Evolutionary conservation across 257 asterid species (phyloP).

Genomic region (Plantago elongata): DNA sequence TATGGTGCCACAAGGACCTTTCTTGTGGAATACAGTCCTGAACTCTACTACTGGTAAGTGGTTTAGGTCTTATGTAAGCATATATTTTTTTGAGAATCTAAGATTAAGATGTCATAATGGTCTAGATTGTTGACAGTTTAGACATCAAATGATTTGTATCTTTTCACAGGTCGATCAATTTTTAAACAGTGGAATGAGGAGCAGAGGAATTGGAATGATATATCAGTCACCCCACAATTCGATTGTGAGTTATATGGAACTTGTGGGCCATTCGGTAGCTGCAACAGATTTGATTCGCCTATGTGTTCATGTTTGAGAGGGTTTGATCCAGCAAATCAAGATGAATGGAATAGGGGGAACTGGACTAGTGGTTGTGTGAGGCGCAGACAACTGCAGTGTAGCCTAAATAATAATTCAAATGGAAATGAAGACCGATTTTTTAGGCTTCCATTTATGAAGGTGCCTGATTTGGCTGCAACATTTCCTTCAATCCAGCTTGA

Average conservation of each 20-base stretch:
- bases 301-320: constrained; percentile 42
- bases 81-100: too few species aligned
- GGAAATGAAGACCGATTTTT: constrained; percentile 23
- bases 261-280: constrained; percentile 46
- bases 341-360: constrained; percentile 37
- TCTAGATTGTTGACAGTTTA: too few species aligned
- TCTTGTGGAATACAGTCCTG: too few species aligned
- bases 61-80: too few species aligned
- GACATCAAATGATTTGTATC: too few species aligned
- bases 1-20: too few species aligned
- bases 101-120: too few species aligned
- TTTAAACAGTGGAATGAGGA: constrained; percentile 35
- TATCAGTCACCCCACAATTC: constrained; percentile 21
- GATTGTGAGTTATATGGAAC: constrained; percentile 43
- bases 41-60: too few species aligned
- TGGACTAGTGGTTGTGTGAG: constrained; percentile 41
- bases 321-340: constrained; percentile 26
- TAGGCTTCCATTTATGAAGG: constrained; percentile 30
- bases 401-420: neutral
- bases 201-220: constrained; percentile 25
- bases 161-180: constrained; percentile 26
- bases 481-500: constrained; percentile 13
- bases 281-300: constrained; percentile 21
- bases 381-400: constrained; percentile 24
- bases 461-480: constrained; percentile 32